Conservation (phyloP, 192 early-diverging fungal genomes). For the Pecoramyces ruminantium region DNA sequence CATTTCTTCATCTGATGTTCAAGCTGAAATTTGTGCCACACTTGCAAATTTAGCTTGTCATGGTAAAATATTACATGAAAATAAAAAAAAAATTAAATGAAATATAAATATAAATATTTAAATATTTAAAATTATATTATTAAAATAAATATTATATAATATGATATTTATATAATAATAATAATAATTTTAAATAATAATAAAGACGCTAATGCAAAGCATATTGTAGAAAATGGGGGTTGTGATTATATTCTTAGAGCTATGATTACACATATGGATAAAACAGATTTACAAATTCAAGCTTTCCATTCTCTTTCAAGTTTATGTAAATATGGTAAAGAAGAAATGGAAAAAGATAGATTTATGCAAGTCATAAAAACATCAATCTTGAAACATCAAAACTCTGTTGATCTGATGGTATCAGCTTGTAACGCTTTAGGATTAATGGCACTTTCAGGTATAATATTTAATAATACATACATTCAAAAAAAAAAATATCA, state of each 20-base stretch:
- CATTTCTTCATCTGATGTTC: neutral
- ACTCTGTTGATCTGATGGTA: neutral
- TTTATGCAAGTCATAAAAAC: neutral
- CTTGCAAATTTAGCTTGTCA: neutral
- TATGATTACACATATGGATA: neutral
- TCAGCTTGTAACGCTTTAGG: neutral
- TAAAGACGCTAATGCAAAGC: neutral
- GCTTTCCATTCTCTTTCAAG: neutral
- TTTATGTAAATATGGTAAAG: neutral
- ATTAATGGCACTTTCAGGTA: neutral
- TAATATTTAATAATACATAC: no score
- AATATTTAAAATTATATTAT: no score
- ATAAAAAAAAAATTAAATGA: no score
- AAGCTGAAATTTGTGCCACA: neutral
- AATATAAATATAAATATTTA: no score
- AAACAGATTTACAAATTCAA: neutral
- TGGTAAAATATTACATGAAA: no score
- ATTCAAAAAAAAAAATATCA: no score
- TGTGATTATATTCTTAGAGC: neutral
- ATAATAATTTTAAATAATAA: neutral
- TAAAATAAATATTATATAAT: no score
- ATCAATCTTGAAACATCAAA: neutral
- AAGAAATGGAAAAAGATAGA: neutral
- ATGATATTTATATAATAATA: no score
- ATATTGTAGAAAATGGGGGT: neutral